Conservation (phyloP, 768 basidiomycete genomes). For the Trametes cingulata region DNA sequence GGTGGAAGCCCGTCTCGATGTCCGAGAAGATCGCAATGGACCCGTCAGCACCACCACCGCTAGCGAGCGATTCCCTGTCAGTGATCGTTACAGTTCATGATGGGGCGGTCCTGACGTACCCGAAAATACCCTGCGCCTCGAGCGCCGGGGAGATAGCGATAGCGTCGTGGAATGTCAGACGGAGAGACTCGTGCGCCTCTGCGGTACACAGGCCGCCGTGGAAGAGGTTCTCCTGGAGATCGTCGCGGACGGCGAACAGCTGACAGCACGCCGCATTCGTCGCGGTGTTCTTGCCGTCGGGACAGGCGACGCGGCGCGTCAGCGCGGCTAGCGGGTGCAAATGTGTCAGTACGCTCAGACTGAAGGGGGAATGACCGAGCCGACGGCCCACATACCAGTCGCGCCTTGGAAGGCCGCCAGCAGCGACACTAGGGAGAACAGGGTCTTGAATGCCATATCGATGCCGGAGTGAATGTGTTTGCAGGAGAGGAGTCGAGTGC, state of each 20-base stretch:
- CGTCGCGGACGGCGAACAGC: constrained; percentile 33
- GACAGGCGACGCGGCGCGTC: constrained; percentile 29
- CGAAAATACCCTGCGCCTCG: constrained; percentile 9
- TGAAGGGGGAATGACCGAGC: too few relatives aligned
- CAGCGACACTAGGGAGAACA: constrained; percentile 20
- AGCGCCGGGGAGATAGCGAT: constrained; percentile 18
- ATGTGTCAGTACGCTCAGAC: background rate
- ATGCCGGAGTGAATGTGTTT: background rate
- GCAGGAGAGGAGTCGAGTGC: background rate
- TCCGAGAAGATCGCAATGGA: constrained; percentile 47
- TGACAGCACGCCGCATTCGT: constrained; percentile 34
- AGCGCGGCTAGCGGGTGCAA: constrained; percentile 6
- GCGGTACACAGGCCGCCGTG: constrained; percentile 33
- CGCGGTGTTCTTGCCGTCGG: constrained; percentile 32
- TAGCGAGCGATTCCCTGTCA: background rate
- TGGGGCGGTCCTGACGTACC: background rate
- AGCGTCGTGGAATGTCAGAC: constrained; percentile 31
- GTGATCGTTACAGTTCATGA: background rate
- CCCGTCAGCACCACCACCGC: constrained; percentile 42
- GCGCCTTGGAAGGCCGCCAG: constrained; percentile 21
- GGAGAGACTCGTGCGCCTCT: constrained; percentile 32
- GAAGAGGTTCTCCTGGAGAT: constrained; percentile 32
- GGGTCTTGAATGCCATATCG: constrained; percentile 27
- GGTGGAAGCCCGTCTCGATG: constrained; percentile 43
- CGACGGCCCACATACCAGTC: constrained; percentile 10